Percentiles rank a stretch among this genome's conserved stretches.
These are phyloP conservation scores for Hanseniaspora mollemarum DNA, from an alignment of 805 yeast genomes.

Conservation along the genomic window DNA sequence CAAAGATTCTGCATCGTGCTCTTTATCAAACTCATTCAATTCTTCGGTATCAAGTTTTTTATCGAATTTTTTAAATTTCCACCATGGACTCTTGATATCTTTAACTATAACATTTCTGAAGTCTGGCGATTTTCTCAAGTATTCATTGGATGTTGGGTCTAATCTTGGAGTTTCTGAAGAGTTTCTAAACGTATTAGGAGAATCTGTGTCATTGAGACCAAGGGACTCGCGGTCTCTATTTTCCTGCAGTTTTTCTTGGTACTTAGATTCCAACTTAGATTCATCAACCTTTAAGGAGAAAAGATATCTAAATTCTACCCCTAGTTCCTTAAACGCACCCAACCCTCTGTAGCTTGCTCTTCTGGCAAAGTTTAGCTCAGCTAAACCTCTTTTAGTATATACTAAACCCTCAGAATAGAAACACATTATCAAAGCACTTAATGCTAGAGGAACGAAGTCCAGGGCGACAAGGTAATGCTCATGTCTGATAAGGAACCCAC, in stretches of 20 bases:
- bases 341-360: constrained; percentile 6
- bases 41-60: neutral
- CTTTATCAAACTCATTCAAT: neutral
- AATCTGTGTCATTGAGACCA: neutral
- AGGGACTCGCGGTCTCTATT: neutral
- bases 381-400: constrained; percentile 20
- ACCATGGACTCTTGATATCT: neutral
- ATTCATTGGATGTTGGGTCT: too few species aligned
- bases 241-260: neutral
- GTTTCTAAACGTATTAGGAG: too few species aligned
- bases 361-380: neutral
- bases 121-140: neutral
- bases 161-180: too few species aligned
- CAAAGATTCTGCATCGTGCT: neutral
- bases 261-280: neutral
- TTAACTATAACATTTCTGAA: neutral
- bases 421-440: constrained; percentile 38
- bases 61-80: neutral
- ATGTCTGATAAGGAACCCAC: constrained; percentile 49
- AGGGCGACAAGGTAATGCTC: constrained; percentile 49
- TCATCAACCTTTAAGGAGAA: constrained; percentile 3
- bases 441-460: constrained; percentile 51
- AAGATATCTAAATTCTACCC: constrained; percentile 1
- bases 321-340: neutral
- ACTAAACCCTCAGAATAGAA: constrained; percentile 54